Evolutionary conservation across 345 rosid species (phyloP).

Genomic region (Salix arbutifolia): DNA sequence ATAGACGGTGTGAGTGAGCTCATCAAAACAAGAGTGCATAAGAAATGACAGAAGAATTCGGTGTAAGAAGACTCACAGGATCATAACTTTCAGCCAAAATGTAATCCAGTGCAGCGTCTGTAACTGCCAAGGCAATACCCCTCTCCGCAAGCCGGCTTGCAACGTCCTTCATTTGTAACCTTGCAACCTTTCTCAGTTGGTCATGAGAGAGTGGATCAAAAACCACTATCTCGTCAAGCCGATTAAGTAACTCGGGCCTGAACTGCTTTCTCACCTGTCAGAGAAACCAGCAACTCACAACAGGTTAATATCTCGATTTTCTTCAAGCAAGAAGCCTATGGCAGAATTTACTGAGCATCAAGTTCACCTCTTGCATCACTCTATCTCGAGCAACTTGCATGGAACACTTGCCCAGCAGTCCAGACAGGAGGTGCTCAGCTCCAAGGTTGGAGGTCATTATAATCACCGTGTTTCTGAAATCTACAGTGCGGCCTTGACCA

Average conservation of each 20-base stretch:
- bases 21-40: background rate
- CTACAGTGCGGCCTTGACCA: constrained; percentile 89
- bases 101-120: constrained; percentile 71
- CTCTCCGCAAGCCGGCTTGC: constrained; percentile 76
- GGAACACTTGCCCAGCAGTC: constrained; percentile 60
- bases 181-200: constrained; percentile 72
- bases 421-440: constrained; percentile 75
- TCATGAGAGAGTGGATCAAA: constrained; percentile 92
- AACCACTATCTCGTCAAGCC: constrained; percentile 86
- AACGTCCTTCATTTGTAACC: constrained; percentile 81
- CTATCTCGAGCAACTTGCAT: constrained; percentile 79
- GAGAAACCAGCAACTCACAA: background rate
- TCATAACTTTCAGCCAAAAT: constrained; percentile 72
- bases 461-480: constrained; percentile 73
- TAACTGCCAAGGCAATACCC: constrained; percentile 80
- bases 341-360: background rate
- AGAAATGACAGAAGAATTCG: background rate
- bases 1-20: background rate
- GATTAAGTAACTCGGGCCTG: constrained; percentile 76
- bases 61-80: constrained; percentile 53
- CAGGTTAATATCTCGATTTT: background rate
- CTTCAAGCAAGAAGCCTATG: too few relatives aligned
- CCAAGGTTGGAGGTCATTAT: constrained; percentile 97
- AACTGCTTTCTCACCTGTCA: constrained; percentile 70
- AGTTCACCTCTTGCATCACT: constrained; percentile 70